Percentiles rank a stretch among this genome's conserved stretches.
phyloP scores from a whole-genome alignment of 768 basidiomycete genomes.

The Clitopilus passeckerianus region DNA sequence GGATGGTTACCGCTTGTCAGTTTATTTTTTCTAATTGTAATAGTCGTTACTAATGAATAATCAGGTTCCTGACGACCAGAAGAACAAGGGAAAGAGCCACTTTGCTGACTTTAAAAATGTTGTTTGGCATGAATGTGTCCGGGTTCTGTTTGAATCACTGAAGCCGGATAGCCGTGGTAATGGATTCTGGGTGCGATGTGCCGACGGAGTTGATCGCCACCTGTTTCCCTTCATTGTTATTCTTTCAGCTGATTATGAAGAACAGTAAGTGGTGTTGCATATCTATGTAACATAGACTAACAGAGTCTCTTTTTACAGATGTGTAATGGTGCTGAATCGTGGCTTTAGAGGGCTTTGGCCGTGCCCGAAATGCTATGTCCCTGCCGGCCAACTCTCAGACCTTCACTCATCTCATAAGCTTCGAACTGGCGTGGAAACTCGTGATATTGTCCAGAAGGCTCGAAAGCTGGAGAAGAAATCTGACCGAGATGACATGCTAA shows the following conservation, averaged over 20 bases:
- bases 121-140: constrained; percentile 31
- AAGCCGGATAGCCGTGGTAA: constrained; percentile 8
- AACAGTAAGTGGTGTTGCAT: constrained; percentile 29
- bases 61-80: constrained; percentile 25
- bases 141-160: constrained; percentile 21
- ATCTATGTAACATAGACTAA: too few relatives aligned
- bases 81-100: not conserved
- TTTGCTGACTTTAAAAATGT: constrained; percentile 26
- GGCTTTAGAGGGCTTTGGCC: not conserved
- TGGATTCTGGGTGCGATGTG: constrained; percentile 18
- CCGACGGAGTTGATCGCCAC: constrained; percentile 16
- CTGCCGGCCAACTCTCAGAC: not conserved
- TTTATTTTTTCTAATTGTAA: too few relatives aligned
- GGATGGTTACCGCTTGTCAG: constrained; percentile 34
- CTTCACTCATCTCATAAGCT: not conserved
- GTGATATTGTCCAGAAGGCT: too few relatives aligned
- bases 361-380: not conserved
- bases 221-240: constrained; percentile 33
- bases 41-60: too few relatives aligned
- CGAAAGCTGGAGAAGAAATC: too few relatives aligned
- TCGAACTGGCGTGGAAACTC: not conserved
- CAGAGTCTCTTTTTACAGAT: not conserved
- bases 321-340: constrained; percentile 4
- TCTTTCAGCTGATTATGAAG: constrained; percentile 37
- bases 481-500: not conserved